These are phyloP conservation scores for Boletus subcaerulescens DNA, from an alignment of 768 basidiomycete species.

Conservation along the genomic window DNA sequence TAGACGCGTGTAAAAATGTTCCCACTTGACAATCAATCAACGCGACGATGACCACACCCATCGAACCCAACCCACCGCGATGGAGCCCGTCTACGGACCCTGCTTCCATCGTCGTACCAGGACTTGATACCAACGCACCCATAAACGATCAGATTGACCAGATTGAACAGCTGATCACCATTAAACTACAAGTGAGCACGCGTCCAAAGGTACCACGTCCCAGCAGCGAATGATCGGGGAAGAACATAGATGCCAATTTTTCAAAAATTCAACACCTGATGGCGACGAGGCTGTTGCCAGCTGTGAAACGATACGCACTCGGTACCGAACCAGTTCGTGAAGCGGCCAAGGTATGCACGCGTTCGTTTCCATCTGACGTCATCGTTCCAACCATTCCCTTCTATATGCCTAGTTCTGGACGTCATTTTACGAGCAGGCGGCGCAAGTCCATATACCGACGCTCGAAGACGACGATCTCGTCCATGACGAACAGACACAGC, in stretches of 20 bases:
- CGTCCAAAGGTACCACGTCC: not conserved
- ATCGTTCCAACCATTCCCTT: not conserved
- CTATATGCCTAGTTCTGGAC: conserved; percentile 76
- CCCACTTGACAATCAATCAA: too few relatives aligned
- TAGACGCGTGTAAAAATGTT: too few relatives aligned
- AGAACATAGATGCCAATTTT: conserved; percentile 94
- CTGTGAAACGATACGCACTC: conserved; percentile 86
- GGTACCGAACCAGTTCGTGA: conserved; percentile 86
- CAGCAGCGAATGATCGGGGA: conserved; percentile 14
- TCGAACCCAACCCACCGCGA: conserved; percentile 60
- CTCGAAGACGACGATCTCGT: conserved; percentile 64
- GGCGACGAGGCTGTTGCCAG: conserved; percentile 76
- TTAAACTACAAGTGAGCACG: conserved; percentile 73
- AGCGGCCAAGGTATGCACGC: conserved; percentile 70
- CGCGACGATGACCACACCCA: conserved; percentile 33
- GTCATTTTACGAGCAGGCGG: conserved; percentile 93
- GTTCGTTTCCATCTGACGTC: too few relatives aligned
- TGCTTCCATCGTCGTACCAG: conserved; percentile 61
- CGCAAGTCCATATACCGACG: conserved; percentile 78
- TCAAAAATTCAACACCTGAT: conserved; percentile 84
- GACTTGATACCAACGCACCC: conserved; percentile 66
- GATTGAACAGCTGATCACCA: conserved; percentile 92
- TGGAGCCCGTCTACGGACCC: conserved; percentile 70
- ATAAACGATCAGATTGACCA: conserved; percentile 86
- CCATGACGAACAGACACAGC: conserved; percentile 47